Evolutionary conservation across 2,329 filamentous ascomycete genomes (phyloP).

Genomic region (Trichophyton mentagrophytes): DNA sequence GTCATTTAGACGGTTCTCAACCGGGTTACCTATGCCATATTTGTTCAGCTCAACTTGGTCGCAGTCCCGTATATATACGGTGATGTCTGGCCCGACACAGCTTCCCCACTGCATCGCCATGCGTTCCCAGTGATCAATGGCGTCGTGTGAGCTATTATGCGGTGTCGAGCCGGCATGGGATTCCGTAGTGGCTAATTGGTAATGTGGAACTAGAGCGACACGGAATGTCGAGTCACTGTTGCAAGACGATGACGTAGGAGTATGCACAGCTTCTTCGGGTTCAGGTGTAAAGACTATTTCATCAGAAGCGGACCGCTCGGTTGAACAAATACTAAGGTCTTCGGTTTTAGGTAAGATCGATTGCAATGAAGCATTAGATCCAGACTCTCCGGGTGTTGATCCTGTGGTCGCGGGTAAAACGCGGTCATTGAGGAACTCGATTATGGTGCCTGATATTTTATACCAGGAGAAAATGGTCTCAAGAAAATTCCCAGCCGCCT

Average conservation of each 20-base stretch:
- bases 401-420: slow-evolving; percentile 11
- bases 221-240: slow-evolving; percentile 36
- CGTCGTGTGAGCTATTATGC: slow-evolving; percentile 63
- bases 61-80: slow-evolving; percentile 33
- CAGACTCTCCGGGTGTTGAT: slow-evolving; percentile 4
- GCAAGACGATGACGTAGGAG: slow-evolving; percentile 4
- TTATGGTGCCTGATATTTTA: slow-evolving; percentile 57
- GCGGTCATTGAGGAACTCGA: slow-evolving; percentile 40
- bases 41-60: slow-evolving; percentile 30
- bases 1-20: slow-evolving; percentile 45
- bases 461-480: slow-evolving; percentile 62
- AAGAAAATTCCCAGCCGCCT: slow-evolving; percentile 48
- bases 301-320: slow-evolving; percentile 14
- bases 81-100: slow-evolving; percentile 61
- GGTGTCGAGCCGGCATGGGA: slow-evolving; percentile 59
- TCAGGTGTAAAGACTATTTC: slow-evolving; percentile 1
- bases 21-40: slow-evolving; percentile 31
- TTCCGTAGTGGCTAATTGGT: slow-evolving; percentile 68
- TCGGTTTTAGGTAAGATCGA: slow-evolving; percentile 23
- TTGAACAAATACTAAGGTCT: slow-evolving; percentile 21
- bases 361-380: slow-evolving; percentile 21
- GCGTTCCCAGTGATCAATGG: slow-evolving; percentile 95
- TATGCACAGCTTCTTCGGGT: slow-evolving; percentile 8
- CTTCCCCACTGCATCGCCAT: slow-evolving; percentile 88
- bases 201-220: slow-evolving; percentile 64